Conservation (phyloP, 169 alveolate genomes). For the Eimeria sp. region DNA sequence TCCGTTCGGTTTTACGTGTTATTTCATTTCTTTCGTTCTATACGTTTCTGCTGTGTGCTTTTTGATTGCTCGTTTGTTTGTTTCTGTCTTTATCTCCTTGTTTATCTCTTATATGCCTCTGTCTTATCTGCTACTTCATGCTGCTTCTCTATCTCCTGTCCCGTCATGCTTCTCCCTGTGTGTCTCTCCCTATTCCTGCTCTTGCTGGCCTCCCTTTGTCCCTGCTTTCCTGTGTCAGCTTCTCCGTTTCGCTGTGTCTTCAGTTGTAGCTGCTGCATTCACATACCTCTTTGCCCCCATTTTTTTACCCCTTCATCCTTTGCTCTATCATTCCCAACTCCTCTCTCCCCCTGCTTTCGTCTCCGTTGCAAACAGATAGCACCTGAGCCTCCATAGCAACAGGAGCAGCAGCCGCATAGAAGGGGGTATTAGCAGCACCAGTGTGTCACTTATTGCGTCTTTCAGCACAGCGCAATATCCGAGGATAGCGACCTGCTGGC, state of each 20-base stretch:
- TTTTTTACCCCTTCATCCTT: no score
- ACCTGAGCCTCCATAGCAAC: neutral
- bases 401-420: neutral
- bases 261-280: no score
- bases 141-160: neutral
- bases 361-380: neutral
- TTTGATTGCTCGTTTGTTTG: neutral
- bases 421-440: neutral
- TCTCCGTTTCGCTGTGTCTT: neutral
- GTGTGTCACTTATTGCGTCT: neutral
- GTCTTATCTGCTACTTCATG: no score
- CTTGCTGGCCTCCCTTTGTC: neutral
- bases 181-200: neutral
- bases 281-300: no score
- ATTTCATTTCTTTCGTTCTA: neutral
- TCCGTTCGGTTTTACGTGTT: neutral
- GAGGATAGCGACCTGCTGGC: constrained; percentile 98
- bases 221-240: neutral
- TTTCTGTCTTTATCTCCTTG: neutral
- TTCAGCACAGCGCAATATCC: constrained; percentile 88
- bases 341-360: no score
- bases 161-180: neutral
- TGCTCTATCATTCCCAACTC: no score
- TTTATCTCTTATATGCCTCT: neutral
- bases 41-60: neutral